Evolutionary conservation across 164 flowering plant species (phyloP), one percentile per base, ranked within the genome.

Genomic region (Chimonanthus salicifolius): DNA sequence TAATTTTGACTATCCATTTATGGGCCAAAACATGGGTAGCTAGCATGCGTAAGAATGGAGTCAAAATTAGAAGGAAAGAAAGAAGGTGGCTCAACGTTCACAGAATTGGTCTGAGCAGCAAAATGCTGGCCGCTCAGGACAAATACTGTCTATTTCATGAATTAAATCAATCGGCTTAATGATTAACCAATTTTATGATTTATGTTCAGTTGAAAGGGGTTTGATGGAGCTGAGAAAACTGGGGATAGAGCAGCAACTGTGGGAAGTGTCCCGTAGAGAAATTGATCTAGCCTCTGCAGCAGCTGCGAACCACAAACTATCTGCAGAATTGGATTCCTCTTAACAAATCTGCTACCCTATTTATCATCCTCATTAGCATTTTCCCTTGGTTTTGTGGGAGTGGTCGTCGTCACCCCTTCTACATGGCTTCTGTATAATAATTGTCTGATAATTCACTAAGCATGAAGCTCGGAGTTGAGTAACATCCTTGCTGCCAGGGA

Each of bases 211-310:
- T 78, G 97, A 92, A 67, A 82, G 97, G 74, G 97, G 98, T 47
- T 69, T 95, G 75, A 67, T 81, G 71, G 99, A 95, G 83, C 84
- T 95, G 81, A 86, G 92, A 81, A 95, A 95, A 79, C 82, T 95
- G 71, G 94, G 97, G 68, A 89, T 95, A 69, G 99, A 95, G 73
- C 94, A 88, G 75, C 98, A 88, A 78, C 87, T 95, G 16, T 95
- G 99, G 99, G 98, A 95, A 85, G 92, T 94, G 70, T 95, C 97
- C 15, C 88, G 99, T 46, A 93, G 79, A 78, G 97, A 93, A 77
- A 87, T 84, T 51, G 97, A 90, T 72, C 85, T 80, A 62, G 75
- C 84, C 4, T 62, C 83, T 65, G 47, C 68, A 66, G 49, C 48
- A 44, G 68, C 48, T 66, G 11, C 47, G 7, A 66, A 66, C 16